A percentile compares a stretch with the other conserved stretches of the same genome.
Evolutionary conservation across 2,329 filamentous ascomycete genomes (phyloP).

Genomic region (Xylariaceae sp.): DNA sequence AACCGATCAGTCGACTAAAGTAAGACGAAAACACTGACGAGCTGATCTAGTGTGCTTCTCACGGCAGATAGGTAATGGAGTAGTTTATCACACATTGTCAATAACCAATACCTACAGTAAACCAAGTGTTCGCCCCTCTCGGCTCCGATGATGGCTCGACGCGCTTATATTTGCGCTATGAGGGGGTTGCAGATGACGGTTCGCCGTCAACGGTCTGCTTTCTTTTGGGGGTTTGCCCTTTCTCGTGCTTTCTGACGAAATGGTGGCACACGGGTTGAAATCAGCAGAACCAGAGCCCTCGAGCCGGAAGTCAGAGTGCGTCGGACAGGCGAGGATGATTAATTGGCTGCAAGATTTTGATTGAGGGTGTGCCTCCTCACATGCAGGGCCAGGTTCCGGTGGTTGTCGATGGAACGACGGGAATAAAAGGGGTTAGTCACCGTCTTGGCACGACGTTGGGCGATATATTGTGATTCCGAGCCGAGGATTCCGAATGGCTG

Average conservation of each 20-base stretch:
- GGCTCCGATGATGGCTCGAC: neutral
- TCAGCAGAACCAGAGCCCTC: neutral
- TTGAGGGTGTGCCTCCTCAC: conserved; percentile 16
- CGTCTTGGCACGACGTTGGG: conserved; percentile 12
- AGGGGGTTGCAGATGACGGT: neutral
- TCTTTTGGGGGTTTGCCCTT: neutral
- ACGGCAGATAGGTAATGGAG: neutral
- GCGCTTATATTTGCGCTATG: neutral
- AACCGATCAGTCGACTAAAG: neutral
- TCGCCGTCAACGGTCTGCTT: neutral
- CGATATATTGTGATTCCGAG: conserved; percentile 6
- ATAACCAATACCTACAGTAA: neutral
- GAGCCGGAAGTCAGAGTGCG: conserved; percentile 8
- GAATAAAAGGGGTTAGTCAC: conserved; percentile 10
- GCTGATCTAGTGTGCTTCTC: neutral
- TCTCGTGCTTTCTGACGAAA: neutral
- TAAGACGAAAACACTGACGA: neutral
- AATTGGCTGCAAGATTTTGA: conserved; percentile 18
- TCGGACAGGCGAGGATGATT: conserved; percentile 6
- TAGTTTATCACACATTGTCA: neutral
- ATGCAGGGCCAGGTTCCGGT: conserved; percentile 15
- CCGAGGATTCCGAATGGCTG: neutral
- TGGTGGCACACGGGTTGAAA: neutral
- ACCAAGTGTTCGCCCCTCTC: neutral
- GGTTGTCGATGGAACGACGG: conserved; percentile 4